Base-by-base conservation (phyloP, 768 basidiomycete genomes). In the Lactarius trivialis region DNA sequence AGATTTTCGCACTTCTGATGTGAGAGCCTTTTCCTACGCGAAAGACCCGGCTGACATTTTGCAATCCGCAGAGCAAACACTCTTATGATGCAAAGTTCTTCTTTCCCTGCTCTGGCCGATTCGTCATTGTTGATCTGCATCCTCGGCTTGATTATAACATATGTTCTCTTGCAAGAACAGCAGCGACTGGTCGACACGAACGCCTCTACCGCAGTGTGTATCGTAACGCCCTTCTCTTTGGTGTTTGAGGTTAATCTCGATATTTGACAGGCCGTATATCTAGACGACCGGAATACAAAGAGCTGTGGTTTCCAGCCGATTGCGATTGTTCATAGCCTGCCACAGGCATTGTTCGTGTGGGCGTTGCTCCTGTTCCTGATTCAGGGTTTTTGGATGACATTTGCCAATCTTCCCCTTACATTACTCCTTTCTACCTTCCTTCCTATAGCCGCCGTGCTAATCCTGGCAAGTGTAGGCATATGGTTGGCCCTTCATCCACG, bases 111-210 rank as follows among this genome's bases (percentile, higher is more conserved):
- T 5, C 34, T 64, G 48, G 56, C 33, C 28, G 51, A 64, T 8
- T 28, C 54, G 15, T 64, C 63, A 19, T 53, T 43, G 26, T 7
- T 60, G 6, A 9, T 64, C 19, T 64, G 54, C 39, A 36, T 51
- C 7, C 14, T 64, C 7, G 48, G 48, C n/a, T 24, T 48, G 5
- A 11, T 48, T 21, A 48, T 24, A 7, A 48, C 45, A 48, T 48
- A 1, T 24, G 24, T 48, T n/a, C 45, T 48, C 45, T 24, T 48
- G 12, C 45, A 26, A 50, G 63, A 64, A 60, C 63, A 63, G 6
- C 53, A 24, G 1, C 26, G 55, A 12, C n/a, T 60, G 28, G 36
- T 33, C 0, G 54, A 26, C 12, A 59, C 48, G 17, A 52, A 32
- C n/a, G 51, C 45, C 21, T 11, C 12, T 9, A 26, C 5, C 24